Base-by-base conservation (phyloP, 2,329 filamentous ascomycete genomes). In the Daldinia sp. region DNA sequence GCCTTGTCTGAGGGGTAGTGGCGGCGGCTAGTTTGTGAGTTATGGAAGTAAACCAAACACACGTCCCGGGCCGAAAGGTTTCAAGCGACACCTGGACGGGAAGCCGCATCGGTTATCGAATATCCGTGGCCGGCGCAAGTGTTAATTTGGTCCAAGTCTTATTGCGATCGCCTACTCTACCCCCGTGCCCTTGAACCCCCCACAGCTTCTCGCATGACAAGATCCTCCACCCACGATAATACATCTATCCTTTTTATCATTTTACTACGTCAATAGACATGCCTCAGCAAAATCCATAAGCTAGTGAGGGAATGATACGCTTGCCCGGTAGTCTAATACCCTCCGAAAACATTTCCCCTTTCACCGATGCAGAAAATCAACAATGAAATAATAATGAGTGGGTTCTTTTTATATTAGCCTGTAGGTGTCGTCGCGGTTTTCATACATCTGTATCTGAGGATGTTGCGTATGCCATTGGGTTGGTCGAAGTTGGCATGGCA, bases 31-130 rank as follows among this genome's bases (percentile, higher is more conserved):
- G 21, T 11, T 19, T 30, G 17, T 47, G 25, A 30, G 25, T 25
- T 19, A 15, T 8, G 11, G 9, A 17, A 9, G 29, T 17, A 23
- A 21, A 13, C 19, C 13, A 10, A 30, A 15, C 9, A 23, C 6
- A 30, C 11, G 30, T 3, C 27, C 39, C 54, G 29, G 49, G 43
- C 58, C 45, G 23, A 47, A n/a, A 37, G 32, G 34, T n/a, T 25
- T 47, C 43, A 32, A 19, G 11, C 17, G 48, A 23, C 17, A 21
- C 21, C 19, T 32, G 35, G 50, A 34, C 49, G 58, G 58, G 25
- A 55, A 32, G 43, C 49, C 53, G 19, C 62, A 58, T 55, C 49
- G 32, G 32, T 34, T n/a, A 25, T 41, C 34, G 34, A 39, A 52
- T 30, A 23, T 50, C 49, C 54, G 37, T 30, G 3, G 39, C 23